Evolutionary conservation across 1,139 yeast species (phyloP).

Genomic region (Saccharomyces hybrid): DNA sequence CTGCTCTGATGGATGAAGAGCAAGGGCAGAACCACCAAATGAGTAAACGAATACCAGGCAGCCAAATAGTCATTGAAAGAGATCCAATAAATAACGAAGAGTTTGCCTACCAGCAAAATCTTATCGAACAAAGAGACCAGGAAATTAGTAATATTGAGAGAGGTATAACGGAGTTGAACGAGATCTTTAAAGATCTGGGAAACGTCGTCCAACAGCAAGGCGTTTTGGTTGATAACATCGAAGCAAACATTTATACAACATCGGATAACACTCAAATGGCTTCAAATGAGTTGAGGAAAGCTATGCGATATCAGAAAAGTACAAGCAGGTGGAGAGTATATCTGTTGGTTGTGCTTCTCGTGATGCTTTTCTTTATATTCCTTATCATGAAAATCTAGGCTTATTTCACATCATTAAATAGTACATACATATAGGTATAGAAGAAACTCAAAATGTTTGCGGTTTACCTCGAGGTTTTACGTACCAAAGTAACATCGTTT

Average conservation of each 20-base stretch:
- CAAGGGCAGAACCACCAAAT: conserved; percentile 4
- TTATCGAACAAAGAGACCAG: conserved; percentile 75
- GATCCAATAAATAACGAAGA: conserved; percentile 80
- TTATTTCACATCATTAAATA: not conserved
- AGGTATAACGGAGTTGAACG: conserved; percentile 82
- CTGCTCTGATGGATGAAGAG: conserved; percentile 16
- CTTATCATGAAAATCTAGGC: conserved; percentile 30
- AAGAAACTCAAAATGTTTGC: not conserved
- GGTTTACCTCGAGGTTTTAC: not conserved
- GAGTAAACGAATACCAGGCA: conserved; percentile 10
- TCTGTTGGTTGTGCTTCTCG: conserved; percentile 53
- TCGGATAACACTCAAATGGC: conserved; percentile 64
- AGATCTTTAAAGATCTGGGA: conserved; percentile 78
- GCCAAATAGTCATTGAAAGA: conserved; percentile 50
- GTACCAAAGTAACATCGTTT: not conserved
- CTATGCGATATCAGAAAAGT: conserved; percentile 69
- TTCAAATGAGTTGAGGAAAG: conserved; percentile 60
- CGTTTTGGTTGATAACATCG: conserved; percentile 73
- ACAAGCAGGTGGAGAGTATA: conserved; percentile 70
- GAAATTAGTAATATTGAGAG: conserved; percentile 81
- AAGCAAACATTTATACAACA: conserved; percentile 68
- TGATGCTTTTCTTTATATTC: conserved; percentile 42
- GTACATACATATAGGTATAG: not conserved
- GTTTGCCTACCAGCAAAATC: conserved; percentile 69
- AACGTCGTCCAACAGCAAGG: conserved; percentile 84